Percentiles rank a stretch among this genome's conserved stretches.
Evolutionary conservation across 2,329 filamentous ascomycete species (phyloP).

Genomic region (Aspergillus sojae): DNA sequence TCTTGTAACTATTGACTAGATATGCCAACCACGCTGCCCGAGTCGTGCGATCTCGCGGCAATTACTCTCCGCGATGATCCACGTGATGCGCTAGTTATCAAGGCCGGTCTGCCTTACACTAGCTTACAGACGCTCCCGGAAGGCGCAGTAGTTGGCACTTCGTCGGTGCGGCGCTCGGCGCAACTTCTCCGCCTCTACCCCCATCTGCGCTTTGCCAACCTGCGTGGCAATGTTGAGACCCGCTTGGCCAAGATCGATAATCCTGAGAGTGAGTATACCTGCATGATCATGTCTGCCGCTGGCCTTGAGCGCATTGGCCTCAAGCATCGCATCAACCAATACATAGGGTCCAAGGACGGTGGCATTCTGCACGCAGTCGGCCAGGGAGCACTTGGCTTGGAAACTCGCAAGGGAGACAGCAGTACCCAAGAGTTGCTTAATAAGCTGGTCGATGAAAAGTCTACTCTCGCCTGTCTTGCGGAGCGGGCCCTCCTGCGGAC

Average conservation of each 20-base stretch:
- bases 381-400: constrained; percentile 78
- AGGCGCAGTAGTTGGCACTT: constrained; percentile 84
- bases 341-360: constrained; percentile 61
- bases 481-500: constrained; percentile 14
- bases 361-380: constrained; percentile 80
- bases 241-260: constrained; percentile 79
- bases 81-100: constrained; percentile 60
- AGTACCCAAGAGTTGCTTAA: constrained; percentile 5
- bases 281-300: constrained; percentile 81
- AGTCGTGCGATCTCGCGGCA: constrained; percentile 69
- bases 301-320: constrained; percentile 76
- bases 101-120: constrained; percentile 57
- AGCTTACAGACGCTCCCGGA: constrained; percentile 69
- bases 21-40: constrained; percentile 82
- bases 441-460: constrained; percentile 8
- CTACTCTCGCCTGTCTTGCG: constrained; percentile 11
- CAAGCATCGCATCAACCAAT: constrained; percentile 70
- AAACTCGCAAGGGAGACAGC: constrained; percentile 13
- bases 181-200: constrained; percentile 76
- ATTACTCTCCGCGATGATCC: constrained; percentile 76
- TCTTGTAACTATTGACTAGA: constrained; percentile 48
- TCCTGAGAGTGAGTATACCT: constrained; percentile 68
- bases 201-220: constrained; percentile 71
- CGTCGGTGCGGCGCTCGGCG: constrained; percentile 78
- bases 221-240: constrained; percentile 83